Evolutionary conservation across 345 rosid species (phyloP).

Genomic region (Citrus sp.): DNA sequence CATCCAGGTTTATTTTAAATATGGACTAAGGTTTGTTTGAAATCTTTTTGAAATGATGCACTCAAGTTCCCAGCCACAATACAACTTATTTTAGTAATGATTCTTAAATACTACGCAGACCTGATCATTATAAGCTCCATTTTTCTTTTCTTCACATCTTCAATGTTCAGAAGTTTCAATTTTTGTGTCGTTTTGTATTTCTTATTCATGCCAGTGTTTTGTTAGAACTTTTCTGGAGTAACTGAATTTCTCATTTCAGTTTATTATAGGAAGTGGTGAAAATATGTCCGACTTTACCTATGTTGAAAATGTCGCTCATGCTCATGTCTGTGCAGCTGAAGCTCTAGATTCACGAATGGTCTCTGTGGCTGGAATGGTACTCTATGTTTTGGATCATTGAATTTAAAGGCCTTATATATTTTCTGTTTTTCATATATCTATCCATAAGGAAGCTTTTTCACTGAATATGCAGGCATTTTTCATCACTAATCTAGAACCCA

Average conservation of each 20-base stretch:
- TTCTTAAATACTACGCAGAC: neutral
- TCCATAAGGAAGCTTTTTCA: constrained; percentile 5
- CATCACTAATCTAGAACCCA: constrained; percentile 77
- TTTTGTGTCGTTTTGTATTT: neutral
- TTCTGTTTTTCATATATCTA: neutral
- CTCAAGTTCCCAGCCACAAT: neutral
- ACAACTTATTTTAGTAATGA: neutral
- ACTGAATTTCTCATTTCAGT: constrained; percentile 62
- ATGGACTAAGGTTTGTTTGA: no score
- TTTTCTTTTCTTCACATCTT: neutral
- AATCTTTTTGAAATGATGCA: neutral
- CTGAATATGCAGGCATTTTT: constrained; percentile 74
- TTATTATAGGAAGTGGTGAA: constrained; percentile 76
- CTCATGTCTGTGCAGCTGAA: constrained; percentile 75
- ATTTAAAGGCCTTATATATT: no score
- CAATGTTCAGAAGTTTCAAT: neutral
- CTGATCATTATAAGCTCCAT: neutral
- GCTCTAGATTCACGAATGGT: constrained; percentile 64
- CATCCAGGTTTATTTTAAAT: no score
- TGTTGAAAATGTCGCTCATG: constrained; percentile 83
- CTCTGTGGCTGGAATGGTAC: constrained; percentile 93
- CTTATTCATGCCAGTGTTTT: neutral
- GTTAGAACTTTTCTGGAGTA: constrained; percentile 19
- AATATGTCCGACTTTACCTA: constrained; percentile 87
- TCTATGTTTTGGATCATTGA: constrained; percentile 6